phyloP scores from a whole-genome alignment of 164 flowering plant species.

The Hamamelis virginiana region DNA sequence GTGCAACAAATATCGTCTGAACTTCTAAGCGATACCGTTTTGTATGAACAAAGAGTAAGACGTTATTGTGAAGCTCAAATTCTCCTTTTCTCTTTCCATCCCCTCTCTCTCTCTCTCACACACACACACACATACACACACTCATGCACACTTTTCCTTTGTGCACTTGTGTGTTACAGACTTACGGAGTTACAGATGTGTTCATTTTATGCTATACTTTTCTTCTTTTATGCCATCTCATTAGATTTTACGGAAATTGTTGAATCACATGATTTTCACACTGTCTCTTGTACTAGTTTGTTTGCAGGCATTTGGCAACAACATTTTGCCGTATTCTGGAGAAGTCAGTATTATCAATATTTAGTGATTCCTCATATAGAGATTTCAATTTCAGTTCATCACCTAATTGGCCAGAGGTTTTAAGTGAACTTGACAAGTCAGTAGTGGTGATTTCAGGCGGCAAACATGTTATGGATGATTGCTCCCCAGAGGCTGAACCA shows the following conservation, averaged over 20 bases:
- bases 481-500: slow-evolving; percentile 6
- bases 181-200: no score
- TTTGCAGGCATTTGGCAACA: slow-evolving; percentile 70
- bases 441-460: slow-evolving; percentile 13
- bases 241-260: neutral
- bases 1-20: slow-evolving; percentile 47
- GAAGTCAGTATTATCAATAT: slow-evolving; percentile 37
- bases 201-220: neutral
- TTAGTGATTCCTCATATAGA: slow-evolving; percentile 19
- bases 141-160: neutral
- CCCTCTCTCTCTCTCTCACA: neutral
- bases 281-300: slow-evolving; percentile 52
- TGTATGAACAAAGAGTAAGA: slow-evolving; percentile 83
- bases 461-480: slow-evolving; percentile 10
- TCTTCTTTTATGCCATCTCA: neutral
- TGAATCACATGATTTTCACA: slow-evolving; percentile 21
- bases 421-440: slow-evolving; percentile 38
- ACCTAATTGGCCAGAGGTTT: slow-evolving; percentile 55
- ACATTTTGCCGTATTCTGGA: slow-evolving; percentile 49
- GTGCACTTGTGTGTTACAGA: neutral
- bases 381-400: slow-evolving; percentile 31
- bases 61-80: neutral
- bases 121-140: neutral
- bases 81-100: neutral
- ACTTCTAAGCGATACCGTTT: slow-evolving; percentile 51